Evolutionary conservation across 257 asterid genomes (phyloP), one percentile per base, ranked within the genome.

Genomic region (Solanum tarijense): DNA sequence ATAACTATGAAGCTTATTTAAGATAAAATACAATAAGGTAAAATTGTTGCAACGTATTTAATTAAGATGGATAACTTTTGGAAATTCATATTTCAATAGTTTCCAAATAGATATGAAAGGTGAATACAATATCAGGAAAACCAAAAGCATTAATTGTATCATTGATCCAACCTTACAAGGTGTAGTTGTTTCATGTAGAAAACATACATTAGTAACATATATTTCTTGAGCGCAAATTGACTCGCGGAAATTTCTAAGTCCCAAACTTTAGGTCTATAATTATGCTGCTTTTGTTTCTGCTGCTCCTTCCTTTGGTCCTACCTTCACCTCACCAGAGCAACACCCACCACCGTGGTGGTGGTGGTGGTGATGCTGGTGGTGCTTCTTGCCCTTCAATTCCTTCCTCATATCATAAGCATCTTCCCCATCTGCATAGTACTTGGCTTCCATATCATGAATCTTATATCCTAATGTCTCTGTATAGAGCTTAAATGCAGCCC

Each of bases 341-440:
- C 99, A 96, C 14, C 98, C 98, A 73, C 98, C 99, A 71, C 96
- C 94, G 60, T 94, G 96, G 68, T 94, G 97, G 88, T 95, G 98
- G 83, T 95, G 98, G 68, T 93, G 82, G 12, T 94, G 94, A 18
- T 94, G 98, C 14, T 93, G 94, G 32, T 88, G 92, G 6, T 91
- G 94, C 95, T 92, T 94, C 93, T 88, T 93, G 69, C 96, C 98
- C 91, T 94, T 96, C 92, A 97, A 90, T 86, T 94, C 94, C 90
- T 97, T 97, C 89, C 98, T 93, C 99, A 97, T 97, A 89, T 96
- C 99, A 88, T 96, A 97, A 32, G 99, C 99, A 90, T 97, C 99
- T 88, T 97, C 99, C n/a, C 99, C 99, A 87, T 97, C 99, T 3
- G 99, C 99, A 83, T 97, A 97, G 88, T 97, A 97, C 88, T 96